phyloP scores from a whole-genome alignment of 2,329 filamentous ascomycete species.

The Colletotrichum sp. region DNA sequence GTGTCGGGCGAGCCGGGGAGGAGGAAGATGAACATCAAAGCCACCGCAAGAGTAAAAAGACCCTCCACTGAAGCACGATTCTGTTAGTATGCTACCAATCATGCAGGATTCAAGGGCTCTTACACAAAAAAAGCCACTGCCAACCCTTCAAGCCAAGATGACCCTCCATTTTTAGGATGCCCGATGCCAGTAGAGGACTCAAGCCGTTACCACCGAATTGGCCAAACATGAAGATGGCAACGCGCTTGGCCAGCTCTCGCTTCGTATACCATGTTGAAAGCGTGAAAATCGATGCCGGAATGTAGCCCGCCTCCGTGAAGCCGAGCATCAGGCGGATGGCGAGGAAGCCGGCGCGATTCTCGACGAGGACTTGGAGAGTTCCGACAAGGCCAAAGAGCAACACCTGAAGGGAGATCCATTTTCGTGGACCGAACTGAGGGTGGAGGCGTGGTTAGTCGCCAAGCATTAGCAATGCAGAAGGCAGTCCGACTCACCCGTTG shows the following conservation, averaged over 20 bases:
- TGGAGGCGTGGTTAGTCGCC: background rate
- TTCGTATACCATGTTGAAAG: constrained; percentile 56
- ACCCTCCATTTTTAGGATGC: constrained; percentile 49
- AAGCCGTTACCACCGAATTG: constrained; percentile 58
- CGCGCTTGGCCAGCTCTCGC: constrained; percentile 48
- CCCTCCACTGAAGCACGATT: constrained; percentile 43
- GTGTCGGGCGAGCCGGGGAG: constrained; percentile 47
- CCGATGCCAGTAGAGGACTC: constrained; percentile 52
- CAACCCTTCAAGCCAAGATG: constrained; percentile 46
- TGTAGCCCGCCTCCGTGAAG: constrained; percentile 55
- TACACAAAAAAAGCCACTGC: constrained; percentile 57
- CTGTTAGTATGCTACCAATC: background rate
- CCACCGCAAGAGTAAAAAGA: constrained; percentile 44
- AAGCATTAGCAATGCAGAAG: background rate
- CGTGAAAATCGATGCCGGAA: constrained; percentile 55
- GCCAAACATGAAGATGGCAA: constrained; percentile 57
- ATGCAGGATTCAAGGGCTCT: background rate
- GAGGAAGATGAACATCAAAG: constrained; percentile 42
- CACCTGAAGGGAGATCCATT: constrained; percentile 55
- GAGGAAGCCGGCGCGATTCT: constrained; percentile 48
- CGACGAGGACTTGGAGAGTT: constrained; percentile 47
- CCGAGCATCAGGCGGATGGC: constrained; percentile 48
- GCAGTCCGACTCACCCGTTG: constrained; percentile 27
- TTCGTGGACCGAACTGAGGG: constrained; percentile 46
- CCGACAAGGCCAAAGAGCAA: constrained; percentile 53